These are phyloP conservation scores for Herpetomonas samuelpessoai DNA, from an alignment of 208 protist genomes.

Conservation along the genomic window DNA sequence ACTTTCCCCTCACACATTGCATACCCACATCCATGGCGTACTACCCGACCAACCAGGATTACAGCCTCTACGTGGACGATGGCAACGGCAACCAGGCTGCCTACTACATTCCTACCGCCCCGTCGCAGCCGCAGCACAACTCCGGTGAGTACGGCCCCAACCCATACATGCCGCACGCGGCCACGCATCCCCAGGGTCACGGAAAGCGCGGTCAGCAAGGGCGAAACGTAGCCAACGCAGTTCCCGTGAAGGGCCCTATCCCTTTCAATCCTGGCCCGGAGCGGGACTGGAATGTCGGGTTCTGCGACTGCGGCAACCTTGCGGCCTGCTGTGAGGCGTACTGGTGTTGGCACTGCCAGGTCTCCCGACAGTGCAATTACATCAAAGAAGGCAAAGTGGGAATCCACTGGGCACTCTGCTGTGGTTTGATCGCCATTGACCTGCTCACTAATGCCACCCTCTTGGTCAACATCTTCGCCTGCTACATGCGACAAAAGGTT, in stretches of 20 bases:
- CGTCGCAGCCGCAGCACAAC: too few relatives aligned
- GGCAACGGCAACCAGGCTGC: not conserved
- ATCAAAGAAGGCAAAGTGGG: slow-evolving; percentile 5
- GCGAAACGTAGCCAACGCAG: too few relatives aligned
- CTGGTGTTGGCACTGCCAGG: slow-evolving; percentile 28
- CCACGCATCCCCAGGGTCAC: not conserved
- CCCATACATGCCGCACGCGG: too few relatives aligned
- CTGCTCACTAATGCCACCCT: not conserved
- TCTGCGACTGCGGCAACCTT: slow-evolving; percentile 9
- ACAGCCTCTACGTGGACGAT: too few relatives aligned
- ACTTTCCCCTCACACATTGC: too few relatives aligned
- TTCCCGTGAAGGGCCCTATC: too few relatives aligned
- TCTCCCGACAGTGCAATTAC: slow-evolving; percentile 25
- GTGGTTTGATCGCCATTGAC: not conserved
- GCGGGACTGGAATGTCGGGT: not conserved
- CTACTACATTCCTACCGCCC: not conserved
- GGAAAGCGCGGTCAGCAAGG: not conserved
- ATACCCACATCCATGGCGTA: too few relatives aligned
- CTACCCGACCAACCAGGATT: too few relatives aligned
- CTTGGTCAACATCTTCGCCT: too few relatives aligned
- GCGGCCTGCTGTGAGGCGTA: slow-evolving; percentile 18
- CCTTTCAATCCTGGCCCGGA: not conserved
- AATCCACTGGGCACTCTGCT: slow-evolving; percentile 16
- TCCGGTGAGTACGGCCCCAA: too few relatives aligned
- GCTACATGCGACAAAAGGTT: slow-evolving; percentile 12